These are phyloP conservation scores for Kodamaea fungicola DNA, from an alignment of 1,139 yeast genomes.

Conservation along the genomic window DNA sequence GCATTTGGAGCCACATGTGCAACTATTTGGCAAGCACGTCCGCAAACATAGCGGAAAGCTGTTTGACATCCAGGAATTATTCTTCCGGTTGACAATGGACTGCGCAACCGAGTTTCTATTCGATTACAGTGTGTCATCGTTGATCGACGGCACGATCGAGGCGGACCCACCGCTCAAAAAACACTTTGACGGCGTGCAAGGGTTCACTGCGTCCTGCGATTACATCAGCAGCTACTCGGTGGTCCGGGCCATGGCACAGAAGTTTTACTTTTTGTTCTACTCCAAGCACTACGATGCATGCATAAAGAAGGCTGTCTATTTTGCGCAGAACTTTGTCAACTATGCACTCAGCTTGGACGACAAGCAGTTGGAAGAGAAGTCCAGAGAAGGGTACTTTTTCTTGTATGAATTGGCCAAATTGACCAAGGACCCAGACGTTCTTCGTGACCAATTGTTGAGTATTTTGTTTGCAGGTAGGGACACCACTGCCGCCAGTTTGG, in stretches of 20 bases:
- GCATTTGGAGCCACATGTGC: conserved; percentile 44
- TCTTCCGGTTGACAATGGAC: conserved; percentile 38
- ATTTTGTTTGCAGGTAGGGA: conserved; percentile 46
- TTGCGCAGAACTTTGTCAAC: conserved; percentile 31
- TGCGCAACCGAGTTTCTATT: conserved; percentile 40
- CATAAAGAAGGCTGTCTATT: conserved; percentile 16
- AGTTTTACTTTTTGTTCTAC: conserved; percentile 24
- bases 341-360: conserved; percentile 22
- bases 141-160: conserved; percentile 19
- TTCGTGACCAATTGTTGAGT: conserved; percentile 43
- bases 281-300: conserved; percentile 26
- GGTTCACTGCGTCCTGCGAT: conserved; percentile 30
- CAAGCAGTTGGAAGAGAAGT: conserved; percentile 33
- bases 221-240: conserved; percentile 27
- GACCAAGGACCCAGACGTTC: conserved; percentile 38
- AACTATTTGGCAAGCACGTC: conserved; percentile 33
- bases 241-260: conserved; percentile 27
- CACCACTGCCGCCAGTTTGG: conserved; percentile 44
- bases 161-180: conserved; percentile 8
- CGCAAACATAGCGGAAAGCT: conserved; percentile 16
- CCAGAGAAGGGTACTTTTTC: conserved; percentile 36
- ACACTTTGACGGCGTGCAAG: conserved; percentile 22
- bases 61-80: conserved; percentile 36
- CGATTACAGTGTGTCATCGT: conserved; percentile 30
- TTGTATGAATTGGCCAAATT: conserved; percentile 43